Conservation (phyloP, 371 early-diverging fungal genomes). For the Amoeboaphelidium protococcarum region DNA sequence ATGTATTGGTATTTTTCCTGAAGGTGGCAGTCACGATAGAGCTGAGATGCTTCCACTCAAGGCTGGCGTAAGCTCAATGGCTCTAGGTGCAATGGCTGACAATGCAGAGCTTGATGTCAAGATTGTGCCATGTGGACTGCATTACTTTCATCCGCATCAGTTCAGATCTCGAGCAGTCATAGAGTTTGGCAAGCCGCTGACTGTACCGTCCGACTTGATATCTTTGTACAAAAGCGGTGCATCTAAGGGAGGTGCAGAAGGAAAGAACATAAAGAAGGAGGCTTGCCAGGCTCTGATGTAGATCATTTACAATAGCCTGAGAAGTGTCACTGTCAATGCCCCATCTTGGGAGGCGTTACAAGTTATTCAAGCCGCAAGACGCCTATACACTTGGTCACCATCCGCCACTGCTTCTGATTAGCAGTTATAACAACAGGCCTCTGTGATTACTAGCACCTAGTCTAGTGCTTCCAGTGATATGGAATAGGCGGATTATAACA, state of each 20-base stretch:
- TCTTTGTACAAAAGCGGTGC: constrained; percentile 47
- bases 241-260: constrained; percentile 43
- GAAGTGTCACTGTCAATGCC: constrained; percentile 62
- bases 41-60: constrained; percentile 81
- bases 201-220: constrained; percentile 38
- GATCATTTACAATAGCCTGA: constrained; percentile 40
- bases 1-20: constrained; percentile 88
- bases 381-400: constrained; percentile 64
- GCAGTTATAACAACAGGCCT: constrained; percentile 26
- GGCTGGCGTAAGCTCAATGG: constrained; percentile 67
- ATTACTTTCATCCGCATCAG: constrained; percentile 78
- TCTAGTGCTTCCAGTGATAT: no score
- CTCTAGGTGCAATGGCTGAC: constrained; percentile 70
- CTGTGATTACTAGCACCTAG: not conserved
- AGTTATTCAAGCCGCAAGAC: constrained; percentile 72
- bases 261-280: no score
- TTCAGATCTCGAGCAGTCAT: constrained; percentile 88
- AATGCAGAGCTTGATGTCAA: constrained; percentile 50
- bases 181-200: constrained; percentile 72
- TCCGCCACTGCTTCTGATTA: constrained; percentile 60
- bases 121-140: constrained; percentile 72
- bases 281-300: constrained; percentile 51
- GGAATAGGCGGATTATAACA: no score
- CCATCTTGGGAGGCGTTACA: constrained; percentile 73
- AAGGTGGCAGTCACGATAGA: constrained; percentile 87